These are phyloP conservation scores for Sordariomycetes sp. DNA, from an alignment of 2,329 filamentous ascomycete genomes.

Conservation along the genomic window DNA sequence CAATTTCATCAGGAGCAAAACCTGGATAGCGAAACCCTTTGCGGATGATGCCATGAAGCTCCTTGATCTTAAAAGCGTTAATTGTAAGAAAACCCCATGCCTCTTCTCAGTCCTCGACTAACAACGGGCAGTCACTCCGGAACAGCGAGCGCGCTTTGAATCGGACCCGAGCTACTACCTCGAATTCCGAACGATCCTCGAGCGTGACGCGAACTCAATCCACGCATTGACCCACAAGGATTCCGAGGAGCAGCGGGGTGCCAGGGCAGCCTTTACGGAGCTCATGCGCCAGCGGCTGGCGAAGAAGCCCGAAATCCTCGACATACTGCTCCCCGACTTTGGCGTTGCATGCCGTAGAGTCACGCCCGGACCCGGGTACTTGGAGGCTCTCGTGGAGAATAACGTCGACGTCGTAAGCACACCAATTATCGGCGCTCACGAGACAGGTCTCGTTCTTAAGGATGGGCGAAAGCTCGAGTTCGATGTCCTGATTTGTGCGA, in stretches of 20 bases:
- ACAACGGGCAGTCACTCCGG: background rate
- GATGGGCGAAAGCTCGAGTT: conserved; percentile 9
- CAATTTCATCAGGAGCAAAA: conserved; percentile 33
- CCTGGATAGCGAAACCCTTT: conserved; percentile 34
- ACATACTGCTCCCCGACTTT: background rate
- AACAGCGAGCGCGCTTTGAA: conserved; percentile 15
- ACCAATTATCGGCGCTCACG: conserved; percentile 14
- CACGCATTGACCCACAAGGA: conserved; percentile 25
- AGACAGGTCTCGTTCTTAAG: conserved; percentile 1
- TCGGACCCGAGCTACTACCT: conserved; percentile 21
- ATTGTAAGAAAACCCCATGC: conserved; percentile 1
- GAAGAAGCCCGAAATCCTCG: background rate
- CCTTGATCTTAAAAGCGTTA: conserved; percentile 21
- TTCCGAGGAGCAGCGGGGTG: conserved; percentile 7
- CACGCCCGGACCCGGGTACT: conserved; percentile 25
- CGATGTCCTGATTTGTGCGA: conserved; percentile 10
- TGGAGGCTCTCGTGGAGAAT: conserved; percentile 23
- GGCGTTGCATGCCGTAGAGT: conserved; percentile 25
- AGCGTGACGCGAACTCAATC: conserved; percentile 25
- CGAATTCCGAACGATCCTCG: conserved; percentile 28
- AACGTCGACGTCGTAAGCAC: conserved; percentile 26
- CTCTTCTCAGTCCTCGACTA: background rate
- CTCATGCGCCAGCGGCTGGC: background rate
- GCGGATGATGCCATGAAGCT: conserved; percentile 28
- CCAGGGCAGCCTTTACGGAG: background rate